Evolutionary conservation across 495 filamentous ascomycete species (phyloP), one percentile per base, ranked within the genome.

Genomic region (Tuber indicum): DNA sequence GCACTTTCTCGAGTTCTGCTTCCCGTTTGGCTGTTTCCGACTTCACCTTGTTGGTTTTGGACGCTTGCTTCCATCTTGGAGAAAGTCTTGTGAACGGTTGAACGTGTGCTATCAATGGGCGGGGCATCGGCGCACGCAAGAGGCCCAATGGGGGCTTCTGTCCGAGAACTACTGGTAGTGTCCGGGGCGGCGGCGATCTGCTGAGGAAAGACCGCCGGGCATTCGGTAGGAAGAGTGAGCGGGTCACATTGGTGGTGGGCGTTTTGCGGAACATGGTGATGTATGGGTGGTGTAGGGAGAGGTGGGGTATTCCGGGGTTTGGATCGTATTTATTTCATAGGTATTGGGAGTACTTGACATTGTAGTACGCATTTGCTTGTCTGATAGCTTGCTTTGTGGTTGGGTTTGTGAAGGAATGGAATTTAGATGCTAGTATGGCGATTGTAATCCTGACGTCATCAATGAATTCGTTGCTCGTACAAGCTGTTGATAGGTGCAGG

Each of bases 1-100:
- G 84, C 9, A 88, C 45, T 78, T 86, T 74, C 41, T 73, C 39
- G 23, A 72, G 39, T 26, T 75, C 79, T 14, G 70, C 44, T 39
- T 75, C 69, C 1, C 75, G 12, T 17, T 79, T 79, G 39, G 32
- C 17, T 46, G 26, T 14, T 16, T 17, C 58, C 0, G 58, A 17
- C 58, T 66, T 3, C 12, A 36, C 58, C 58, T 66, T 66, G 1
- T 8, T 3, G 26, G 58, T 36, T 36, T 66, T 36, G 12, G 26
- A 12, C 14, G 26, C 58, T 66, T 36, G 26, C 58, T 36, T 36
- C 58, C 58, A 66, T 36, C 12, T 66, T 36, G 26, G 26, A 66
- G 26, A 66, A 36, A 36, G 10, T 26, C 10, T 66, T 19, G 58
- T 66, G 58, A 66, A 66, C 12, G 26, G 58, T 66, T 66, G 58